Base-by-base conservation (phyloP, 2,329 filamentous ascomycete species). In the Scedosporium boydii region DNA sequence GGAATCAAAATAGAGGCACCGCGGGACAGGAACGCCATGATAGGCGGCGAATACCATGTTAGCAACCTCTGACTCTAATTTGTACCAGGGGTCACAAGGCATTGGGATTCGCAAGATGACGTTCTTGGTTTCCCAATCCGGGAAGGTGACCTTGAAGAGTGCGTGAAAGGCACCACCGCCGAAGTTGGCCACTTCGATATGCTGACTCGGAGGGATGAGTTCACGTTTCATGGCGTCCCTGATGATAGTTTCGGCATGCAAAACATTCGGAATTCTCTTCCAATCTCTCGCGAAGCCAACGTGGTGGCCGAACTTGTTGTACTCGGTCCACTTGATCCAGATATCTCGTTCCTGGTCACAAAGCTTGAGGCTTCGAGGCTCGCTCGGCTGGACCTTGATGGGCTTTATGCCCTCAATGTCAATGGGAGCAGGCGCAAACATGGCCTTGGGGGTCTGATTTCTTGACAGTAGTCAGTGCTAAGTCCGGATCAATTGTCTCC, bases 21-120 rank as follows among this genome's bases (percentile, higher is more conserved):
- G 41, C 0, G 65, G 64, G 2, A 64, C 57, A 1, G 58, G 61
- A 10, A 63, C 51, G 34, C 58, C 41, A 12, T 62, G 55, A n/a
- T 42, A 46, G 7, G 34, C 26, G 18, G 61, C 57, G 6, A 55
- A 61, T 3, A 57, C 34, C 63, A 67, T 67, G 42, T 62, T 64
- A 14, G 65, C 64, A 21, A 67, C 64, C 51, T 67, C 66, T 51
- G 51, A 48, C 48, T 66, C 64, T 27, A 63, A 58, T 34, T 63
- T 63, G 26, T 59, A 63, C 55, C 42, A 59, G 6, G 46, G 66
- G 2, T 53, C 65, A 14, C 63, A 41, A 1, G 66, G 66, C 57
- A 64, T 55, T 2, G 34, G 16, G 27, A 67, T 55, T 5, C 63
- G 59, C 6, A 67, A 46, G 5, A 67, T 10, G 0, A 65, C 51